phyloP scores from a whole-genome alignment of 139 green algal genomes.

The Tetratostichococcus sp. region DNA sequence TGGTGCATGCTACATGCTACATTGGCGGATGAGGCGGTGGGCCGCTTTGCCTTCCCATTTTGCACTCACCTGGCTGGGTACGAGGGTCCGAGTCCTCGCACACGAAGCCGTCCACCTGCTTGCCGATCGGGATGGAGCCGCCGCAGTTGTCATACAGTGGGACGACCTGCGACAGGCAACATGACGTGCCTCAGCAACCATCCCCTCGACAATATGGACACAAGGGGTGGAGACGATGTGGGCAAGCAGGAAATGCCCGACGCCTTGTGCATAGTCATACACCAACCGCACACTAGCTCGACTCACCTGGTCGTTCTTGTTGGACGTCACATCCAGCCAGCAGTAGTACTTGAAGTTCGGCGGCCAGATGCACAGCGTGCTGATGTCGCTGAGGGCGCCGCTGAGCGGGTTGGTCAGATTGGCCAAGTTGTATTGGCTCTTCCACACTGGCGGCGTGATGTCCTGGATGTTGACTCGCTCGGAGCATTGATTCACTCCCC shows the following conservation, averaged over 20 bases:
- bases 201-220: too few relatives aligned
- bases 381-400: neutral
- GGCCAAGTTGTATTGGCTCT: neutral
- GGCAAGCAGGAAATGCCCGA: too few relatives aligned
- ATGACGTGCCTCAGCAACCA: neutral
- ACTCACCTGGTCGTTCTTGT: neutral
- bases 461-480: neutral
- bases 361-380: neutral
- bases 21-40: too few relatives aligned
- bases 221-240: too few relatives aligned
- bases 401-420: neutral
- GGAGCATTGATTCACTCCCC: neutral
- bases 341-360: conserved; percentile 2
- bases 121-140: neutral
- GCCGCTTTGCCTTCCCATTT: too few relatives aligned
- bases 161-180: neutral
- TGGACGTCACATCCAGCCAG: neutral
- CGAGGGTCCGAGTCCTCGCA: neutral
- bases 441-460: neutral
- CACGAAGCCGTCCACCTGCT: neutral
- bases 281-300: too few relatives aligned
- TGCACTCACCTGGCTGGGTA: neutral
- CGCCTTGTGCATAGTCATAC: too few relatives aligned
- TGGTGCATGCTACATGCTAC: too few relatives aligned
- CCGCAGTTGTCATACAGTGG: neutral